phyloP scores from a whole-genome alignment of 331 rosid species.

The Arachis monticola region DNA sequence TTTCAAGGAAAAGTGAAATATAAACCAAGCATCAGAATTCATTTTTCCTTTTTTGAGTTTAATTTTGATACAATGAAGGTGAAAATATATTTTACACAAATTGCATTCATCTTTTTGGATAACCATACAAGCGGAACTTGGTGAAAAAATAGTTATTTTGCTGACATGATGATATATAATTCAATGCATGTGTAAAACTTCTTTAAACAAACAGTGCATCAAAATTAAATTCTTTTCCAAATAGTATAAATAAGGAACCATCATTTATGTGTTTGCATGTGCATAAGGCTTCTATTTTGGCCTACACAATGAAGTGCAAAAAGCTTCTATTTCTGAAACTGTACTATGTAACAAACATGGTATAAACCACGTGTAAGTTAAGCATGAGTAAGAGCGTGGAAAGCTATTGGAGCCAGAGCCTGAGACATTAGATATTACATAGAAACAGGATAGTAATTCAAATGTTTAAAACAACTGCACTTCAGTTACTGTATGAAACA shows the following conservation, averaged over 20 bases:
- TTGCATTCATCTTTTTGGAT: no score
- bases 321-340: neutral
- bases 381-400: slow-evolving; percentile 21
- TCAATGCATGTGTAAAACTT: no score
- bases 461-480: slow-evolving; percentile 16
- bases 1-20: neutral
- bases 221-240: neutral
- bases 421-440: slow-evolving; percentile 12
- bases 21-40: neutral
- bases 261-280: neutral
- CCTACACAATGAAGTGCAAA: neutral
- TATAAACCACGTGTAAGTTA: slow-evolving; percentile 12
- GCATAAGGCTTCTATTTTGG: slow-evolving; percentile 7
- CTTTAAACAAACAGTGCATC: neutral
- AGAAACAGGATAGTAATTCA: slow-evolving; percentile 20
- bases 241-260: neutral
- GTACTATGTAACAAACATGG: slow-evolving; percentile 3
- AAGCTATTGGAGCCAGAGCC: slow-evolving; percentile 3
- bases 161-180: no score
- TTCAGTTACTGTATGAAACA: slow-evolving; percentile 18
- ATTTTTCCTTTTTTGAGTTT: neutral
- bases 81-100: no score
- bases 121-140: no score
- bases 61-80: no score
- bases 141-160: no score